Base-by-base conservation (phyloP, 1,284 basidiomycete species). In the Marasmius oreades region DNA sequence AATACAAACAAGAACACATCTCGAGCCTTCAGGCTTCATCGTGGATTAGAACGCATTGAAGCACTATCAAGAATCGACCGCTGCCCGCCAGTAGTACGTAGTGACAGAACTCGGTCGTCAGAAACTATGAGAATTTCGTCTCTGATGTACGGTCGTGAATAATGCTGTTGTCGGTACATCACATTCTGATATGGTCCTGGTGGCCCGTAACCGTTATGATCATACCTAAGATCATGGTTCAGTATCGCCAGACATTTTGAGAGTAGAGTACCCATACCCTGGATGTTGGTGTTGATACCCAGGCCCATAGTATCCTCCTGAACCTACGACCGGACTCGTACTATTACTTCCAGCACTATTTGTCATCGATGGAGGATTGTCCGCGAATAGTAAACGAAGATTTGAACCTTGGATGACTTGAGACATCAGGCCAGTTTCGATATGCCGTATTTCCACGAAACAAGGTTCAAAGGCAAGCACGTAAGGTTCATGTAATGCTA, bases 371-470 rank as follows among this genome's bases (percentile, higher is more conserved):
- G 95, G 88, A 0, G 95, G 94, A 6, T 92, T 92, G 70, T 99
- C 96, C 53, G 95, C 92, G 67, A 98, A 99, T 28, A 99, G 76
- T 56, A 95, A 84, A 12, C 91, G 88, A 33, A 97, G 79, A 70
- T 93, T 92, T 65, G 86, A 88, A 56, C 93, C 93, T 61, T 96
- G 94, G 59, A 99, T 97, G 66, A 99, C 92, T 76, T 99, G 97
- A 24, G 94, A 89, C 69, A 99, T 82, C 33, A 86, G 77, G 7
- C 96, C 95, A 3, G 91, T 93, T 69, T 97, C 93, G 59, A 99
- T 95, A 68, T 98, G 92, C 44, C 95, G 88, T 51, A 99, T 91
- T 72, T 99, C 97, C 66, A 99, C 89, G 68, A 99, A 99, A 1
- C 88, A 90, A 10, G 95, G 90, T 69, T 99, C 97, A 66, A 99